Percentiles rank a stretch among this genome's conserved stretches.
phyloP scores from a whole-genome alignment of 495 filamentous ascomycete species.

The Penicillium canescens region DNA sequence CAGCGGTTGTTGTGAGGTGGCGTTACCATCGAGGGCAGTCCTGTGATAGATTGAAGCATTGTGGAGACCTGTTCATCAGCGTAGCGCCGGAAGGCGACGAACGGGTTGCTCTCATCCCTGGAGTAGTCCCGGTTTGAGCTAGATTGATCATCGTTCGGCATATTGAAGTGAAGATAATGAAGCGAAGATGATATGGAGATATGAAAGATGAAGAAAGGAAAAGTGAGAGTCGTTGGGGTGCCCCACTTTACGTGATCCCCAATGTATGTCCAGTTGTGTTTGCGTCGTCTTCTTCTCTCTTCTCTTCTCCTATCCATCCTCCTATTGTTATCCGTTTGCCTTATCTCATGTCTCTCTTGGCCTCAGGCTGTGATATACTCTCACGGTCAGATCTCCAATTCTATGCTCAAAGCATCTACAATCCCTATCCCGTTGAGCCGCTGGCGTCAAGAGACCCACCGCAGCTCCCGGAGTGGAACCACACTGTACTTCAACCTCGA shows the following conservation, averaged over 20 bases:
- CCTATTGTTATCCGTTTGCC: no score
- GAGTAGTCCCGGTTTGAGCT: slow-evolving; percentile 19
- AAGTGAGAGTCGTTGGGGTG: slow-evolving; percentile 9
- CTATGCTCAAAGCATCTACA: neutral
- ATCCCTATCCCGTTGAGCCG: neutral
- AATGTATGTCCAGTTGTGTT: neutral
- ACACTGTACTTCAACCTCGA: neutral
- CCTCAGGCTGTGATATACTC: no score
- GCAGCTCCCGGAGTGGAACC: neutral
- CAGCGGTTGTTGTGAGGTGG: slow-evolving; percentile 34
- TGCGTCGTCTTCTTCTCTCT: neutral
- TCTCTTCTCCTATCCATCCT: neutral
- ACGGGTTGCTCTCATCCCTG: slow-evolving; percentile 51
- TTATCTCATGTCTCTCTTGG: neutral
- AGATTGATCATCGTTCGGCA: slow-evolving; percentile 34
- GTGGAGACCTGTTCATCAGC: slow-evolving; percentile 59
- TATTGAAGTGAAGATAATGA: slow-evolving; percentile 9
- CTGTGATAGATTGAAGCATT: slow-evolving; percentile 53
- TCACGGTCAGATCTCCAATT: neutral
- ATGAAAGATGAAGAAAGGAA: neutral
- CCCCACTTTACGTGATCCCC: slow-evolving; percentile 18
- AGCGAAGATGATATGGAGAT: neutral
- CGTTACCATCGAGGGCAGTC: slow-evolving; percentile 40
- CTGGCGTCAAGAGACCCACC: slow-evolving; percentile 11
- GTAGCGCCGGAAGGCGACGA: slow-evolving; percentile 60